Evolutionary conservation across 164 flowering plant species (phyloP), one percentile per base, ranked within the genome.

Genomic region (Nymphaea colorata): DNA sequence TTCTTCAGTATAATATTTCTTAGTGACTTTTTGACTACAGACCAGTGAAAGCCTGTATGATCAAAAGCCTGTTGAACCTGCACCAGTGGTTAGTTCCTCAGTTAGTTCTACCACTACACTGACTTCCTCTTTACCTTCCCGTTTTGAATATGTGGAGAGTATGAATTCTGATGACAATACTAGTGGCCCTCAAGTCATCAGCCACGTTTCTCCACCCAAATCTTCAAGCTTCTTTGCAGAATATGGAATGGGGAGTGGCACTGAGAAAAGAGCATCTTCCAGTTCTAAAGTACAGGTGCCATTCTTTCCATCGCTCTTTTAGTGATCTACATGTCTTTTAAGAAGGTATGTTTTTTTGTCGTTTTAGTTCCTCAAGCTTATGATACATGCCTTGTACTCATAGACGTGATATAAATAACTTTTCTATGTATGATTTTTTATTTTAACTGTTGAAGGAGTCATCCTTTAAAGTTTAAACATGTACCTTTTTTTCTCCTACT

Each of bases 51-150:
- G 79, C 82, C 86, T 94, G 8, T 94, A 89, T 81, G 98, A 94
- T 42, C 98, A 94, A 76, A 91, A 91, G 82, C 98, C 98, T 64
- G 91, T 87, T 78, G 98, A 91, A 74, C 86, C 86, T 59, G 77
- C 83, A 60, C 88, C 88, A 61, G 70, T 69, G 6, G 82, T 80
- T 73, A 51, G 89, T 41, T 67, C 88, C 53, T 73, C 88, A 59
- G 74, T 81, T 67, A 83, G 67, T 75, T 71, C 67, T 66, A 67
- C 82, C 43, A 64, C 87, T 41, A 62, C 82, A 42, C 71, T 67
- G 64, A 80, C 81, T 17, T 55, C 86, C 47, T 79, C 88, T 62
- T 76, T 80, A 66, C 73, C 89, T 64, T 91, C 98, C 66, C 90
- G 97, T 51, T 94, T 94, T 81, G 97, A 89, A 73, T 91, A 88